Evolutionary conservation across 2,329 filamentous ascomycete genomes (phyloP), one percentile per base, ranked within the genome.

Genomic region (Scorias spongiosa): DNA sequence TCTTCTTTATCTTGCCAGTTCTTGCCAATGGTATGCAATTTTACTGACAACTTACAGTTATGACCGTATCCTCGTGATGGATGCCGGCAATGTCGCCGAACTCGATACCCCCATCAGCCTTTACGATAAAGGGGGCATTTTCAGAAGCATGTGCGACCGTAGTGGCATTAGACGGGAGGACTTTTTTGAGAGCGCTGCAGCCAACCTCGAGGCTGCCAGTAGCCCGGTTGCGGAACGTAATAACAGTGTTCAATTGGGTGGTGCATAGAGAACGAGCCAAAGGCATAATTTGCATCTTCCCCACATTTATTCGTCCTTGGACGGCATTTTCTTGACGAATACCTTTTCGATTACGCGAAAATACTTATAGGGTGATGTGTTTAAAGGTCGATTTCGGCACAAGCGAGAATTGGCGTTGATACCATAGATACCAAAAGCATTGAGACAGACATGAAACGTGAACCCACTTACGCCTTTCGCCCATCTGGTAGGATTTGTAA

Each of bases 51-150:
- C 20, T 30, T 29, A 40, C 14, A 42, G 53, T 6, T 96, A 96
- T 63, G 89, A 98, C 63, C 78, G 89, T 40, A 94, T 98, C 59
- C 89, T 87, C 56, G 91, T 98, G 53, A 93, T 98, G 88, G 89
- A 96, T 55, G 73, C 80, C 39, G 91, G 91, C 0, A 66, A 67
- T 12, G 95, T 98, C 57, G 85, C 84, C 0, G 88, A 96, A 71
- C 69, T 96, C 49, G 91, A 84, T 57, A 73, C 75, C 11, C 91
- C 91, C 2, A 57, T 81, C 37, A 71, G 68, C 38, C 66, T 98
- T 47, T 96, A 82, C 72, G 73, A 80, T 46, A 65, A 70, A 40
- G 78, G 74, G 9, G 83, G 84, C 0, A 87, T 95, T 44, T 96
- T 96, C 63, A 73, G 81, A 51, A 70, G 81, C 30, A 94, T 94